Evolutionary conservation across 2,329 filamentous ascomycete species (phyloP), one percentile per base, ranked within the genome.

Genomic region (Curvularia spicifera): DNA sequence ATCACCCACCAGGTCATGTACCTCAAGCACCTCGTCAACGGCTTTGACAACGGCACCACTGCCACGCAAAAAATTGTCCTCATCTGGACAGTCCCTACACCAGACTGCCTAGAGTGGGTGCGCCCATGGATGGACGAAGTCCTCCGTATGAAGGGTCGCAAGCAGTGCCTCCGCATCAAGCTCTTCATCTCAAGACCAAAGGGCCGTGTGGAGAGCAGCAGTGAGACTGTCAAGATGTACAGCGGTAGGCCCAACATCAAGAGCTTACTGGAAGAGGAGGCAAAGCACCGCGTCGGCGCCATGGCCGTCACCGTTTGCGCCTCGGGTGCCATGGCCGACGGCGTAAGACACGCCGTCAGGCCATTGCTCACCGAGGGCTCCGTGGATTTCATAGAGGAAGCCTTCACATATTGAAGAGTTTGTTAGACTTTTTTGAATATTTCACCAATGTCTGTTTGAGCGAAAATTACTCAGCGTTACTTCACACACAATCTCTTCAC

Each of bases 1-100:
- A 91, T 94, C 68, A 92, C 91, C 0, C 90, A 94, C 68, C 89
- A 90, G 63, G 86, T 93, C 26, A 89, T 89, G 51, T 89, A 91
- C 73, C 84, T 93, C 39, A 87, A 88, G 56, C 86, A 91, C 63
- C 84, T 94, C 0, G 85, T 93, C 28, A 80, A 83, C 5, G 89
- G 89, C 39, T 90, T 85, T 73, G 83, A 84, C 59, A 86, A 88
- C 61, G 87, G 87, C 56, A 91, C 87, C 0, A 87, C 89, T 5
- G 88, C 89, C 0, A 87, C 89, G 1, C 86, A 89, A 61, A 90
- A 88, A 72, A 83, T 93, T 49, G 81, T 91, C 5, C 83, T 94
- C 24, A 86, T 93, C 40, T 94, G 91, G 91, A 88, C 88, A 48
- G 90, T 94, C 56, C 90, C 91, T 69, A 89, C 85, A 68, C 89